phyloP scores from a whole-genome alignment of 1,284 basidiomycete species.

The Trichosporon faecale region DNA sequence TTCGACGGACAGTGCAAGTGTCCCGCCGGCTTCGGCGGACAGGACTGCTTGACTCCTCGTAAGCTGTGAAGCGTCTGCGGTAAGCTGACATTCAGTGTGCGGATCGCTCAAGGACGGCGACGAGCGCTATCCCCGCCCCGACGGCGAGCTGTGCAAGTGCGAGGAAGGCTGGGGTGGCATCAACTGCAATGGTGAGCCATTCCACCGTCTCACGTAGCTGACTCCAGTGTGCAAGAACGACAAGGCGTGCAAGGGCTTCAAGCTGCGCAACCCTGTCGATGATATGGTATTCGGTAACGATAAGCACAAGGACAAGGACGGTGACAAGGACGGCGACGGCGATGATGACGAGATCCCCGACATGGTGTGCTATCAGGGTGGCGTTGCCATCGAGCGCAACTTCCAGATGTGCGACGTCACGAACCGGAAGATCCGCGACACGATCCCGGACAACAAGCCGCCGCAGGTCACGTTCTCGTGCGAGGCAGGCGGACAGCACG shows the following conservation, averaged over 20 bases:
- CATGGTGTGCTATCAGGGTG: conserved; percentile 92
- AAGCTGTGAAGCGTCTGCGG: conserved; percentile 42
- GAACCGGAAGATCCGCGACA: conserved; percentile 84
- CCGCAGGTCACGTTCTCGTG: conserved; percentile 96
- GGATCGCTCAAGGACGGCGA: conserved; percentile 87
- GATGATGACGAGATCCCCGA: conserved; percentile 58
- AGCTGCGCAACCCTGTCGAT: conserved; percentile 54
- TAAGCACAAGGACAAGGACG: conserved; percentile 28
- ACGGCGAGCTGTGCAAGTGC: conserved; percentile 76
- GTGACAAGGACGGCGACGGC: conserved; percentile 53
- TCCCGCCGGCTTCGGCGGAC: conserved; percentile 83
- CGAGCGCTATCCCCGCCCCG: conserved; percentile 72
- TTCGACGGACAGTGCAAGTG: conserved; percentile 90
- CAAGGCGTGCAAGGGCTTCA: conserved; percentile 71
- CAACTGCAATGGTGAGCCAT: conserved; percentile 82
- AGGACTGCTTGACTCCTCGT: conserved; percentile 82
- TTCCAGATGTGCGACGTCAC: conserved; percentile 98
- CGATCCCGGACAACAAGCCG: conserved; percentile 73
- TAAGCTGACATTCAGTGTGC: conserved; percentile 60
- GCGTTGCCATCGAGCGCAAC: conserved; percentile 83
- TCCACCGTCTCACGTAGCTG: neutral
- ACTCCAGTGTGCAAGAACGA: conserved; percentile 75
- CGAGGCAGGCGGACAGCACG: conserved; percentile 47
- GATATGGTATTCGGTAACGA: conserved; percentile 14
- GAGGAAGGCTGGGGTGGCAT: conserved; percentile 92